A percentile compares a stretch with the other conserved stretches of the same genome.
Evolutionary conservation across 345 rosid species (phyloP).

Genomic region (Eucalyptus sp.): DNA sequence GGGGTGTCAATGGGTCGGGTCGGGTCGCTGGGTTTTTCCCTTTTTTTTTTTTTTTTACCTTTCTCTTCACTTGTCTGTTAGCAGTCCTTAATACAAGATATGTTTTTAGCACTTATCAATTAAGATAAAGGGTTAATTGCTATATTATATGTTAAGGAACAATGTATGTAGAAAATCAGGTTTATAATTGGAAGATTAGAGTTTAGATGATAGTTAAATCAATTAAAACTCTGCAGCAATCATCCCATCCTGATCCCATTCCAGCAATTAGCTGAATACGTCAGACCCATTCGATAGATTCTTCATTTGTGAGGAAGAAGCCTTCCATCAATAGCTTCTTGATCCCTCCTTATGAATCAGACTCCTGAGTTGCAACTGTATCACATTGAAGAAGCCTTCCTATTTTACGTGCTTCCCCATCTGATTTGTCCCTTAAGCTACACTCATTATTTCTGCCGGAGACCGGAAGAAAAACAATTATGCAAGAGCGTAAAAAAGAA

Average conservation of each 20-base stretch:
- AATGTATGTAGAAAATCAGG: neutral
- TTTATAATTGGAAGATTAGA: neutral
- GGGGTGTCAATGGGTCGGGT: no score
- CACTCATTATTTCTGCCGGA: neutral
- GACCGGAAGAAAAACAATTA: neutral
- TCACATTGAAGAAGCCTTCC: neutral
- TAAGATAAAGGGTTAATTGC: neutral
- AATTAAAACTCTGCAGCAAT: neutral
- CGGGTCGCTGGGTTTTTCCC: no score
- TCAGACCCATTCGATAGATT: neutral
- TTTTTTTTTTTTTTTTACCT: no score
- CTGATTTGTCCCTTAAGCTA: neutral
- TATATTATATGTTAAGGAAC: neutral
- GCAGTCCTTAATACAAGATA: neutral
- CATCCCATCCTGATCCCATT: neutral
- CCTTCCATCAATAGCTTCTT: neutral
- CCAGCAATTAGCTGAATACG: neutral
- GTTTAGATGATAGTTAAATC: neutral
- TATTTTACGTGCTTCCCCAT: neutral
- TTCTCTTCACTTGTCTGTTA: neutral
- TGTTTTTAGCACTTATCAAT: neutral
- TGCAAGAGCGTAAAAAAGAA: neutral
- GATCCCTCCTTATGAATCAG: neutral
- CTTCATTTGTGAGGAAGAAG: neutral
- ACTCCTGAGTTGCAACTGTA: neutral